Percentiles rank a stretch among this genome's conserved stretches.
Evolutionary conservation across 2,329 filamentous ascomycete genomes (phyloP).

Genomic region (Curvularia spicifera): DNA sequence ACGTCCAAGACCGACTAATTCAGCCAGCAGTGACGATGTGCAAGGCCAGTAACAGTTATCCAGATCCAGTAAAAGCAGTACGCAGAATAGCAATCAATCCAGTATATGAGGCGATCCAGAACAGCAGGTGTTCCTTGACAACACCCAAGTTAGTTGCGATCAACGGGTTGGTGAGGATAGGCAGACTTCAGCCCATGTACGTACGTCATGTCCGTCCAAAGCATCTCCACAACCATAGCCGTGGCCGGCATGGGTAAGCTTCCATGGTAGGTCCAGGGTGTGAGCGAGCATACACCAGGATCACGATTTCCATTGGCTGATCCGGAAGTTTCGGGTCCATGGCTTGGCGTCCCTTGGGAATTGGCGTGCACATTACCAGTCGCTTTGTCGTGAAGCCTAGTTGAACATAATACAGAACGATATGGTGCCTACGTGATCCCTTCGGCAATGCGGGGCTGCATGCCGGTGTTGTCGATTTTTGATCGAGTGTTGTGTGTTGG

Average conservation of each 20-base stretch:
- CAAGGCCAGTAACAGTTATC: neutral
- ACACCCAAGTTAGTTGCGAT: conserved; percentile 44
- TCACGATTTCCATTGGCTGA: conserved; percentile 4
- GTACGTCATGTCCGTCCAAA: conserved; percentile 42
- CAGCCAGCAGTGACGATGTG: neutral
- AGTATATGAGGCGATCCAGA: conserved; percentile 23
- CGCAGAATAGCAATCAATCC: conserved; percentile 8
- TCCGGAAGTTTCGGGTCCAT: neutral
- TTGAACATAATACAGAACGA: conserved; percentile 38
- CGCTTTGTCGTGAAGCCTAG: conserved; percentile 22
- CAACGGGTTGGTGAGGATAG: conserved; percentile 35
- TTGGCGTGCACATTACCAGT: conserved; percentile 23
- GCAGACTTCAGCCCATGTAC: conserved; percentile 42
- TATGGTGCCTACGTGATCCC: conserved; percentile 34
- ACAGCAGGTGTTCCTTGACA: conserved; percentile 29
- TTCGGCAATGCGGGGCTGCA: conserved; percentile 25
- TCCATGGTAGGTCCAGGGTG: neutral
- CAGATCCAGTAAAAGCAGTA: conserved; percentile 11
- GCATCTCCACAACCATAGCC: conserved; percentile 22
- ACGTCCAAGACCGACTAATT: neutral
- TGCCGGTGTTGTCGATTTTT: conserved; percentile 20
- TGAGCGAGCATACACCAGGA: neutral
- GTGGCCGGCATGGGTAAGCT: conserved; percentile 13
- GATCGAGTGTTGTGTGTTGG: conserved; percentile 26
- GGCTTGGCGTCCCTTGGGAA: conserved; percentile 1